Percentiles rank a stretch among this genome's conserved stretches.
Conservation (phyloP, 2,329 filamentous ascomycete species). For the Bipolaris victoriae region DNA sequence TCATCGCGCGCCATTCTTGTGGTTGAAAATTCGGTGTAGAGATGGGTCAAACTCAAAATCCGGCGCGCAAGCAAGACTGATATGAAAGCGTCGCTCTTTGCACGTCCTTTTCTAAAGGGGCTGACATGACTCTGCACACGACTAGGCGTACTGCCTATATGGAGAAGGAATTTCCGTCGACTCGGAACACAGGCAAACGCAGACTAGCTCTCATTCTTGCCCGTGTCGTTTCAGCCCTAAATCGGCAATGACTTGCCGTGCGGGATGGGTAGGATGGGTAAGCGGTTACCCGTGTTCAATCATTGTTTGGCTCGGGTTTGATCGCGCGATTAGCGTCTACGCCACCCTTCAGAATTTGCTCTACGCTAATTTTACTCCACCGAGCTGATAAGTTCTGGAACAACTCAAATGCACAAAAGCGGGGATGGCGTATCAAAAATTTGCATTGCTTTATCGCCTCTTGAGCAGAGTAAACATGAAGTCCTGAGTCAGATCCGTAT, state of each 20-base stretch:
- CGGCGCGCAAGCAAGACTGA: not conserved
- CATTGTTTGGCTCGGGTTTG: not conserved
- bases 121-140: not conserved
- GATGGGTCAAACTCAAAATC: not conserved
- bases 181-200: not conserved
- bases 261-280: not conserved
- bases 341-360: not conserved
- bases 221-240: not conserved
- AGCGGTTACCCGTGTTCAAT: not conserved
- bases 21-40: not conserved
- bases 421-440: not conserved
- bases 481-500: not conserved
- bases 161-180: constrained; percentile 1
- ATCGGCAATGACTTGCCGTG: not conserved
- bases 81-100: not conserved
- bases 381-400: not conserved
- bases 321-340: not conserved
- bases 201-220: not conserved
- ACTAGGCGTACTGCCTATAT: not conserved
- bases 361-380: not conserved
- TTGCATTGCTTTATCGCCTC: not conserved
- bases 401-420: not conserved
- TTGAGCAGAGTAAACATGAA: not conserved
- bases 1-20: constrained; percentile 21
- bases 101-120: constrained; percentile 6